Evolutionary conservation across 257 asterid species (phyloP).

Genomic region (Jaltomata sinuosa): DNA sequence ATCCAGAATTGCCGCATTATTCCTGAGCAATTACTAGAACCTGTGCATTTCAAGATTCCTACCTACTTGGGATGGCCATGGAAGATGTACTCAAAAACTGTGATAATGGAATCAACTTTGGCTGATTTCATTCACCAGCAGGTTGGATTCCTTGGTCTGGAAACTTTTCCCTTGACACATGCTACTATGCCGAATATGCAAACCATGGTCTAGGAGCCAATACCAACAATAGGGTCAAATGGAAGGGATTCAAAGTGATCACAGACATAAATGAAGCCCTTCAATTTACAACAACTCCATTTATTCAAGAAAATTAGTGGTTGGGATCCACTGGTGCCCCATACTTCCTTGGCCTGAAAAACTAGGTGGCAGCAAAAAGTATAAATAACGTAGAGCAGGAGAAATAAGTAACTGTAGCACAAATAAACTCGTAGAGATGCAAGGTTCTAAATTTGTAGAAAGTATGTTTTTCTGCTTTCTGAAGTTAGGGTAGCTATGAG

Average conservation of each 20-base stretch:
- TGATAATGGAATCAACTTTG: constrained; percentile 30
- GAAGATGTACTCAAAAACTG: constrained; percentile 29
- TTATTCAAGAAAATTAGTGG: constrained; percentile 29
- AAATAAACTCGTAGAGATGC: neutral
- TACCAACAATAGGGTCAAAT: constrained; percentile 22
- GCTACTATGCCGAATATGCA: constrained; percentile 20
- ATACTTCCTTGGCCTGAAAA: constrained; percentile 15
- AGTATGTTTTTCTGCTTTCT: no score
- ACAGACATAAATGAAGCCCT: constrained; percentile 18
- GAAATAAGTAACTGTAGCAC: neutral
- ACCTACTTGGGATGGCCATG: constrained; percentile 32
- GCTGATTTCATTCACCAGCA: constrained; percentile 28
- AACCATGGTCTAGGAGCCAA: constrained; percentile 31
- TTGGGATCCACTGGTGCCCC: constrained; percentile 15
- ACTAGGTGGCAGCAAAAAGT: neutral
- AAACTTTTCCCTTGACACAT: constrained; percentile 26
- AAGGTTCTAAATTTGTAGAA: neutral
- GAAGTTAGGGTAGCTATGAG: neutral
- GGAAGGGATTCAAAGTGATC: constrained; percentile 32
- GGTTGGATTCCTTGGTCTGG: constrained; percentile 45
- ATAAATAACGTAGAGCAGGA: neutral
- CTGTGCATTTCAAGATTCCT: constrained; percentile 16
- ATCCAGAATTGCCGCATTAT: constrained; percentile 34
- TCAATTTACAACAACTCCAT: constrained; percentile 21
- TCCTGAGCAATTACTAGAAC: constrained; percentile 20